Conservation (phyloP, 2,329 filamentous ascomycete species). For the Fusarium xylarioides region DNA sequence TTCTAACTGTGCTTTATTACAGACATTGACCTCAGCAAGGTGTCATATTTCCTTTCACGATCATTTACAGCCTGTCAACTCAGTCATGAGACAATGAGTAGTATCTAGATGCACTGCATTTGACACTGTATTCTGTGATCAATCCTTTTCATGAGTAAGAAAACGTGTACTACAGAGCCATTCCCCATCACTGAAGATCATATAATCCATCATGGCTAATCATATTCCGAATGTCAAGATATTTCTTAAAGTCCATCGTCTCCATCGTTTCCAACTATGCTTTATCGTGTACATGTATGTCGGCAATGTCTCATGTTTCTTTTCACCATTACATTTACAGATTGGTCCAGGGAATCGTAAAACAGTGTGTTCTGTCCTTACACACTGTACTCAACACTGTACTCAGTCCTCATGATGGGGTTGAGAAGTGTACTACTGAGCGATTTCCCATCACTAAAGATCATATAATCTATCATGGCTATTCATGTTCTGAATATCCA, state of each 20-base stretch:
- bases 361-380: no score
- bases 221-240: accelerated
- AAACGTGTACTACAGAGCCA: accelerated
- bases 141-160: accelerated
- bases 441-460: background rate
- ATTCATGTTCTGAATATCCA: accelerated
- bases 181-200: background rate
- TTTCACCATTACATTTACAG: no score
- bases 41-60: background rate
- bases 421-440: no score
- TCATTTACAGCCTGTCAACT: background rate
- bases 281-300: no score
- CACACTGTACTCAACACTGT: no score
- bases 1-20: no score
- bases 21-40: background rate
- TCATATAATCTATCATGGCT: accelerated
- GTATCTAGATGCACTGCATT: accelerated
- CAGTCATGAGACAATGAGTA: accelerated
- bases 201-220: accelerated
- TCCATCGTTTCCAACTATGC: no score
- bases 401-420: no score
- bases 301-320: no score
- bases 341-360: no score
- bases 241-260: accelerated
- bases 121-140: background rate